Evolutionary conservation across 2,329 filamentous ascomycete genomes (phyloP), one percentile per base, ranked within the genome.

Genomic region (Mycocentrospora acerina): DNA sequence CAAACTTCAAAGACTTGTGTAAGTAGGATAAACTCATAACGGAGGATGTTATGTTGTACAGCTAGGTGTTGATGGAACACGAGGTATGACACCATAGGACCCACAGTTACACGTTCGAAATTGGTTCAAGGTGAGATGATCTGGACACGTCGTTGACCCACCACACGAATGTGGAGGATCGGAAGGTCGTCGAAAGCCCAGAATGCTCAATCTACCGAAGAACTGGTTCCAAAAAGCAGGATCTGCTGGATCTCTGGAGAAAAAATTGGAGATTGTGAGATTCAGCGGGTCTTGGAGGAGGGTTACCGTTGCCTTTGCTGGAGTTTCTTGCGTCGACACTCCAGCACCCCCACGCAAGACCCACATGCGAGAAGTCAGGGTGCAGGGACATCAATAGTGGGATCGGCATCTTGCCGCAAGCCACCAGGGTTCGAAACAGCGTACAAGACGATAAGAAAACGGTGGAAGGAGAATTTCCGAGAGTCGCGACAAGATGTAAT

Each of bases 311-410:
- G 19, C 19, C 19, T 22, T 22, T 16, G 6, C 19, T 24, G 34
- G 17, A 28, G 22, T 26, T 12, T 22, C 18, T 29, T 22, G 19
- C n/a, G 24, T 25, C 34, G 32, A 42, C 25, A 13, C 24, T 22
- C 31, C 4, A 32, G 36, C 30, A 19, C 33, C 44, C 44, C 44
- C 44, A 44, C 41, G 44, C 37, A 22, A 31, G 32, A 45, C 37
- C 27, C 42, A 36, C 31, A 28, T 22, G 19, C 19, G 9, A 22
- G 16, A 30, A 14, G 27, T 39, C 32, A 34, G 36, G 32, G 46
- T 46, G 43, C 43, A 49, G 46, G 43, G 44, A 40, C 37, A 18
- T 32, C n/a, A n/a, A n/a, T 19, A 35, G 37, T 44, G 32, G 37
- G 46, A 47, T 50, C 46, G 44, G 37, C 40, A 24, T 26, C 29